A percentile compares a stretch with the other conserved stretches of the same genome.
Evolutionary conservation across 1,284 basidiomycete genomes (phyloP).

Genomic region (Austroboletus niveus): DNA sequence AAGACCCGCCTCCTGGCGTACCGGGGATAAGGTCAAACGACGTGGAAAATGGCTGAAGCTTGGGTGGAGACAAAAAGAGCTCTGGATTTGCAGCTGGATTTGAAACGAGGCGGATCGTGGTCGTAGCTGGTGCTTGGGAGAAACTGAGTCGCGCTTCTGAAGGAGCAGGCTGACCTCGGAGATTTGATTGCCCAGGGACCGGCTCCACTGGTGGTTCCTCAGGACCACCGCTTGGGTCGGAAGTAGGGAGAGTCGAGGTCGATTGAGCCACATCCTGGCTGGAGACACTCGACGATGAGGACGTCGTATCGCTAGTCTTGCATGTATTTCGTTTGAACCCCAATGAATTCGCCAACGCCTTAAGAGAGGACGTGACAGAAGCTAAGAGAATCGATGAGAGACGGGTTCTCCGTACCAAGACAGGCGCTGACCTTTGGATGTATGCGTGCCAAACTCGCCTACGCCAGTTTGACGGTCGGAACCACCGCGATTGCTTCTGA

Average conservation of each 20-base stretch:
- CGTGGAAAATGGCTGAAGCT: slow-evolving; percentile 59
- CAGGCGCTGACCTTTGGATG: slow-evolving; percentile 55
- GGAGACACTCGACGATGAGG: slow-evolving; percentile 27
- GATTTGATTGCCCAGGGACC: slow-evolving; percentile 53
- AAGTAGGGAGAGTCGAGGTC: slow-evolving; percentile 50
- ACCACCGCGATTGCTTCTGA: slow-evolving; percentile 25
- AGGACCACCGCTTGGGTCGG: slow-evolving; percentile 23
- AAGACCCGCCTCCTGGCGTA: slow-evolving; percentile 44
- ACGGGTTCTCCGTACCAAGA: no score
- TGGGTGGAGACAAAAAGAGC: slow-evolving; percentile 48
- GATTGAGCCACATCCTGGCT: slow-evolving; percentile 31
- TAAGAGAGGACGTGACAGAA: slow-evolving; percentile 63
- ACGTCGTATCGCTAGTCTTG: slow-evolving; percentile 26
- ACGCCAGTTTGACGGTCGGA: slow-evolving; percentile 38
- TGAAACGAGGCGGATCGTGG: slow-evolving; percentile 61
- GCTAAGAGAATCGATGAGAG: slow-evolving; percentile 30
- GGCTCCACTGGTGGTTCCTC: slow-evolving; percentile 36
- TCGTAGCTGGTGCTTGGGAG: slow-evolving; percentile 47
- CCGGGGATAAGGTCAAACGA: slow-evolving; percentile 63
- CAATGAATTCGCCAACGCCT: slow-evolving; percentile 65
- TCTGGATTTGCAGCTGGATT: slow-evolving; percentile 30
- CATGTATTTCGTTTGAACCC: slow-evolving; percentile 55
- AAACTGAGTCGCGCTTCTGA: slow-evolving; percentile 49
- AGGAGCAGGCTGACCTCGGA: slow-evolving; percentile 57
- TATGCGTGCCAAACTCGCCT: slow-evolving; percentile 65